Evolutionary conservation across 2,329 filamentous ascomycete species (phyloP).

Genomic region (Immersiporthe knoxdaviesiana): DNA sequence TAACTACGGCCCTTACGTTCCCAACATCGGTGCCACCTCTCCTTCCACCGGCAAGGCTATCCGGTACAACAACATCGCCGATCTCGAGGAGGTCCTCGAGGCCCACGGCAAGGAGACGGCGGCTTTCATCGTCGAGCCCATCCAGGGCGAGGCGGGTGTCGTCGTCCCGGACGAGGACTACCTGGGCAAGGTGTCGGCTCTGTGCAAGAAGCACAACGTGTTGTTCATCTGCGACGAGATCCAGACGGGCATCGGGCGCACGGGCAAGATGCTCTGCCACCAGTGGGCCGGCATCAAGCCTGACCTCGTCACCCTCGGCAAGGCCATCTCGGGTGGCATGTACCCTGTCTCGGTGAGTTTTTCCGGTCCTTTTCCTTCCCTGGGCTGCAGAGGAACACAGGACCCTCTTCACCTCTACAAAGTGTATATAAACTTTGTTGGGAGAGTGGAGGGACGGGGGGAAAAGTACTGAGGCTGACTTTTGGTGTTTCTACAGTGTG

Average conservation of each 20-base stretch:
- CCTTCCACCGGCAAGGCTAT: slow-evolving; percentile 79
- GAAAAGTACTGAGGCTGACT: neutral
- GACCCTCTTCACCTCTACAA: neutral
- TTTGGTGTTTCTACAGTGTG: slow-evolving; percentile 50
- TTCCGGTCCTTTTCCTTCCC: neutral
- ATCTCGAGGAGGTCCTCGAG: slow-evolving; percentile 79
- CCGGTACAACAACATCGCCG: slow-evolving; percentile 81
- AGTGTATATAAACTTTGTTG: neutral
- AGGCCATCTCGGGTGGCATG: slow-evolving; percentile 97
- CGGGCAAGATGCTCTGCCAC: slow-evolving; percentile 89
- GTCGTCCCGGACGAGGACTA: slow-evolving; percentile 93
- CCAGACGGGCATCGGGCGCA: slow-evolving; percentile 95
- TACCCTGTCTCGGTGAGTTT: slow-evolving; percentile 71
- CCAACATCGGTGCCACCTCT: slow-evolving; percentile 77
- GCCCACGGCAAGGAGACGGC: slow-evolving; percentile 83
- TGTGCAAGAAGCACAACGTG: slow-evolving; percentile 95
- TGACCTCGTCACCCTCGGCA: slow-evolving; percentile 91
- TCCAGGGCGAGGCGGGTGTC: slow-evolving; percentile 96
- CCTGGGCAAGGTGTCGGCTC: slow-evolving; percentile 74
- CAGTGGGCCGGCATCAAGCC: slow-evolving; percentile 96
- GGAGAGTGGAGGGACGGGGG: no score
- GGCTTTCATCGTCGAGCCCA: slow-evolving; percentile 93
- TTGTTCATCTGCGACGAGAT: slow-evolving; percentile 98
- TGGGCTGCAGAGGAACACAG: neutral
- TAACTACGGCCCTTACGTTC: slow-evolving; percentile 96